These are phyloP conservation scores for Thraustotheca clavata DNA, from an alignment of 352 stramenopile species.

Conservation along the genomic window DNA sequence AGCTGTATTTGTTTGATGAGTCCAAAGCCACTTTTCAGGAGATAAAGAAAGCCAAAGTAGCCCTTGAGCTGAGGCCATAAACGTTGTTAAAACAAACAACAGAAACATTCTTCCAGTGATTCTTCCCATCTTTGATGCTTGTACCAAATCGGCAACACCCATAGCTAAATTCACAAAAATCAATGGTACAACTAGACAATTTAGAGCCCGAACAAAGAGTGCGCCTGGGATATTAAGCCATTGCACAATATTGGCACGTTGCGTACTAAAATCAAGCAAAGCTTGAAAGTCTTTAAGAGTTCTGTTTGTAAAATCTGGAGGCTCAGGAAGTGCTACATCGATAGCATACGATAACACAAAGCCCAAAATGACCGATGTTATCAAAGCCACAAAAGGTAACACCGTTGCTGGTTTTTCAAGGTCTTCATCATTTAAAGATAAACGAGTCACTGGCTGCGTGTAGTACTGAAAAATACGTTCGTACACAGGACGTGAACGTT, in stretches of 20 bases:
- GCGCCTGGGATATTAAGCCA: constrained; percentile 34
- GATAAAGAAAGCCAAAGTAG: constrained; percentile 32
- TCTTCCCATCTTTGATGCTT: constrained; percentile 28
- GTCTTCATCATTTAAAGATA: neutral
- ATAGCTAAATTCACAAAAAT: constrained; percentile 40
- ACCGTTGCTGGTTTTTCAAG: neutral
- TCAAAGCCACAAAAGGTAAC: neutral
- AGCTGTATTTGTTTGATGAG: constrained; percentile 21
- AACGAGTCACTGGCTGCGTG: neutral
- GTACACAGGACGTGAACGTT: neutral
- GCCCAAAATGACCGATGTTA: neutral
- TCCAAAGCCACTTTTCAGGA: constrained; percentile 22
- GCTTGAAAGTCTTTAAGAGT: neutral
- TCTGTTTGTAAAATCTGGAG: neutral
- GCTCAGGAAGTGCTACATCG: neutral
- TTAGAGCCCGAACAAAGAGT: constrained; percentile 43
- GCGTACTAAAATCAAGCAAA: neutral
- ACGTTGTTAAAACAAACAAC: constrained; percentile 32
- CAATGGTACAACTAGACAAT: constrained; percentile 36
- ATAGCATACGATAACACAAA: neutral
- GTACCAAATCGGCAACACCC: constrained; percentile 34
- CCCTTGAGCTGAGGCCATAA: constrained; percentile 27
- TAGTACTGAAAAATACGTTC: neutral
- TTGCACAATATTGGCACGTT: neutral
- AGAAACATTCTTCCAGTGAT: constrained; percentile 28